Base-by-base conservation (phyloP, 1,284 basidiomycete species). In the Mycosarcoma mackinlayi region DNA sequence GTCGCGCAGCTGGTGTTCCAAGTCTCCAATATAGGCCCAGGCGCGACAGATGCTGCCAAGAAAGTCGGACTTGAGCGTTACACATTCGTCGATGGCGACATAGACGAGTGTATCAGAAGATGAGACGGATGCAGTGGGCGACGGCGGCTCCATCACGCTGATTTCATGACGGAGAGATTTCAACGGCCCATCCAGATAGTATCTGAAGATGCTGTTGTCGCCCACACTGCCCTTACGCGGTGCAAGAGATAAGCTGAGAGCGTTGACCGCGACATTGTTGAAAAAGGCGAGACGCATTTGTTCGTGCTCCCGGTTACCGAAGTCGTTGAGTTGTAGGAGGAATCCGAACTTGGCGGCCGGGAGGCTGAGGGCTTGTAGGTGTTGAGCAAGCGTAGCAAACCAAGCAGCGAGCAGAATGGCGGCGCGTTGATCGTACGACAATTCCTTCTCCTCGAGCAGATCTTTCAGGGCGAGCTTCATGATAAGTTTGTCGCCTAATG, bases 51-150 rank as follows among this genome's bases (percentile, higher is more conserved):
- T n/a, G n/a, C n/a, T n/a, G n/a, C n/a, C n/a, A n/a, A n/a, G n/a
- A n/a, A n/a, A n/a, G 28, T 33, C 24, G 21, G 34, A 23, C 2
- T 21, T 19, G 16, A 48, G 34, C 23, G 28, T 9, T 6, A 48
- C 34, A 13, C 46, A 48, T 48, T 48, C 25, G 34, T 48, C 34
- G 24, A 48, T 37, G 28, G 46, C 46, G 14, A 48, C 46, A 38
- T 34, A 48, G 46, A 48, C 13, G 6, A 30, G 6, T n/a, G n/a
- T n/a, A n/a, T n/a, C n/a, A n/a, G n/a, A n/a, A n/a, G n/a, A n/a
- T n/a, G n/a, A n/a, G n/a, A n/a, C 28, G 46, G 25, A 14, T 23
- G 28, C 28, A 9, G 27, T 3, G 27, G 10, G 27, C 18, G 18
- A 9, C 11, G 13, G 18, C n/a, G 6, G 27, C 4, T 45, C 16